Evolutionary conservation across 306 rosid genomes (phyloP).

Genomic region (Hippophae tibetana): DNA sequence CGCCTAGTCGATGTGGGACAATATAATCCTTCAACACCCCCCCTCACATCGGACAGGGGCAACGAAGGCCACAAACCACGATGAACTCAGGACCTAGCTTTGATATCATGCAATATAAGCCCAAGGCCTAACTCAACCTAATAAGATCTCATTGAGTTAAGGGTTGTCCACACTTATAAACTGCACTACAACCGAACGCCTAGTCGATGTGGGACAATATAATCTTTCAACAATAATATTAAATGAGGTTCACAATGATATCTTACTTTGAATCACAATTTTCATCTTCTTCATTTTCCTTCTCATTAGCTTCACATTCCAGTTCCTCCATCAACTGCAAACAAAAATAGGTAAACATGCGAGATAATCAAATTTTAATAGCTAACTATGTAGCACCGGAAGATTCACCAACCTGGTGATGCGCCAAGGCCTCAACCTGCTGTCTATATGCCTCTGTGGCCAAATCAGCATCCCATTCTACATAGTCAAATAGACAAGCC

Average conservation of each 20-base stretch:
- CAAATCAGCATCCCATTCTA: constrained; percentile 98
- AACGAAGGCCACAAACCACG: no score
- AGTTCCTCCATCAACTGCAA: constrained; percentile 88
- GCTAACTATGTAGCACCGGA: constrained; percentile 9
- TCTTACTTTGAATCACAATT: constrained; percentile 58
- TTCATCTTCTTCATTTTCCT: constrained; percentile 72
- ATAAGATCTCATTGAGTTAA: no score
- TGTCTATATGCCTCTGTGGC: constrained; percentile 98
- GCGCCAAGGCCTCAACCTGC: constrained; percentile 92
- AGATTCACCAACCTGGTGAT: constrained; percentile 60
- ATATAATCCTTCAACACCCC: no score
- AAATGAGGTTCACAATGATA: constrained; percentile 14
- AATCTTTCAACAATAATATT: no score
- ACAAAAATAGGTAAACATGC: constrained; percentile 6
- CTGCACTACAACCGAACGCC: no score
- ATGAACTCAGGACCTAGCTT: no score
- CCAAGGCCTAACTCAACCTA: no score
- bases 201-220: no score
- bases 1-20: no score
- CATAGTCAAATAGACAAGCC: constrained; percentile 14
- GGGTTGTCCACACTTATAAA: no score
- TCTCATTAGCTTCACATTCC: constrained; percentile 72
- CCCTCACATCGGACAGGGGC: no score
- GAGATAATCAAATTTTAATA: constrained; percentile 8
- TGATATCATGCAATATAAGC: no score